Percentiles rank a stretch among this genome's conserved stretches.
These are phyloP conservation scores for Tetracladium marchalianum DNA, from an alignment of 495 filamentous ascomycete species.

Conservation along the genomic window DNA sequence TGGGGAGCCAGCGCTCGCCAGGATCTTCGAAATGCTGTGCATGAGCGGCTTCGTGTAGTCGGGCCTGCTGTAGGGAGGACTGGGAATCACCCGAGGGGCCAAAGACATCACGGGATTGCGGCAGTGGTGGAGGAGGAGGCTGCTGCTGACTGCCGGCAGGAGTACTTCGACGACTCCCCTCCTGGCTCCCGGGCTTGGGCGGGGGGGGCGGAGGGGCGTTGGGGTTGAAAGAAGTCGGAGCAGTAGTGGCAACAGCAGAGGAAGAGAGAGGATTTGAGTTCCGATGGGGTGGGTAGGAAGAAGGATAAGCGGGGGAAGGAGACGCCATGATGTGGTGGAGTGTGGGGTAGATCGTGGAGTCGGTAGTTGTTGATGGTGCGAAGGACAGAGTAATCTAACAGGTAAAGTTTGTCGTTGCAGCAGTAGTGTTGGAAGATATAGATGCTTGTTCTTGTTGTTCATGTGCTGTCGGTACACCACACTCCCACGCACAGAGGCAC, in stretches of 20 bases:
- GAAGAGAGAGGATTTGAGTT: conserved; percentile 12
- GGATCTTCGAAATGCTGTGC: conserved; percentile 28
- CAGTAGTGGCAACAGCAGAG: conserved; percentile 6
- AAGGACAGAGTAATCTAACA: too few species aligned
- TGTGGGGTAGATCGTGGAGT: neutral
- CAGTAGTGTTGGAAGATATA: too few species aligned
- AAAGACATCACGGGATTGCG: conserved; percentile 24
- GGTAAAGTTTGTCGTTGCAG: too few species aligned
- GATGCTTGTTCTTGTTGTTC: too few species aligned
- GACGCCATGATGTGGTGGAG: conserved; percentile 8
- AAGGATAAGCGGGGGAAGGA: conserved; percentile 11
- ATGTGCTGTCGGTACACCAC: too few species aligned
- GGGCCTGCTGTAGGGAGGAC: conserved; percentile 1
- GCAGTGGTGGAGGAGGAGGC: conserved; percentile 30
- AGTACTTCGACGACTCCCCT: conserved; percentile 57
- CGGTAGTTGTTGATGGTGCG: too few species aligned
- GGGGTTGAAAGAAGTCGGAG: conserved; percentile 29
- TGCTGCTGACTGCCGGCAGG: conserved; percentile 24
- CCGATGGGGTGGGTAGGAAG: conserved; percentile 15
- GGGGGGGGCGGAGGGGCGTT: conserved; percentile 60
- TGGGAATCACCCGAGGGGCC: conserved; percentile 8
- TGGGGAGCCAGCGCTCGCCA: conserved; percentile 57
- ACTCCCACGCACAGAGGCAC: too few species aligned
- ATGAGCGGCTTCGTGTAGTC: conserved; percentile 4
- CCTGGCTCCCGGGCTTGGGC: conserved; percentile 61